Evolutionary conservation across 768 basidiomycete genomes (phyloP).

Genomic region (Leccinum rimulosum): DNA sequence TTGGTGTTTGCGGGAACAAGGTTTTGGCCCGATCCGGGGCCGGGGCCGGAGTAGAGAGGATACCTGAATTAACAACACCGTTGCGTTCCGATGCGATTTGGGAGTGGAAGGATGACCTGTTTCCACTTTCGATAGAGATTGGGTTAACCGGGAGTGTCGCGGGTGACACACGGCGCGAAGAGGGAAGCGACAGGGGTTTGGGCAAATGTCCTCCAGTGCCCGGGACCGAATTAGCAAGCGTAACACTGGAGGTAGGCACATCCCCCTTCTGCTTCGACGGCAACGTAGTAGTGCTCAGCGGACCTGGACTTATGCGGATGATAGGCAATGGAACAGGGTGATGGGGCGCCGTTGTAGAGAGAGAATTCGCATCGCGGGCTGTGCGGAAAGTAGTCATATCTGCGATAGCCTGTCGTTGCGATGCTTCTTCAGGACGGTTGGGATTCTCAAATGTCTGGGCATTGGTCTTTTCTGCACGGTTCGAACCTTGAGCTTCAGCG

Average conservation of each 20-base stretch:
- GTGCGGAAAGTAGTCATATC: slow-evolving; percentile 30
- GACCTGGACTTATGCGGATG: not conserved
- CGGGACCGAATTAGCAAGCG: slow-evolving; percentile 7
- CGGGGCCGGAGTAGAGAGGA: not conserved
- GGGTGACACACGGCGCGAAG: not conserved
- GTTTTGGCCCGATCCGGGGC: slow-evolving; percentile 10
- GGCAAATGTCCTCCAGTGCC: slow-evolving; percentile 1
- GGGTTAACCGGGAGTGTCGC: slow-evolving; percentile 8
- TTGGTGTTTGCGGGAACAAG: slow-evolving; percentile 18
- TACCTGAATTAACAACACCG: not conserved
- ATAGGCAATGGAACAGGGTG: not conserved
- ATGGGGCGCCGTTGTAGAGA: not conserved
- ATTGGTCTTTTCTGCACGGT: not conserved
- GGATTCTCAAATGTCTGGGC: slow-evolving; percentile 2
- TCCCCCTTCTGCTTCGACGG: slow-evolving; percentile 5
- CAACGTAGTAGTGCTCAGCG: not conserved
- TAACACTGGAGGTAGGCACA: slow-evolving; percentile 17
- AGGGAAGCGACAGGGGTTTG: slow-evolving; percentile 1
- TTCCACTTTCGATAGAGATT: slow-evolving; percentile 12
- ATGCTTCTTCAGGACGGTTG: not conserved
- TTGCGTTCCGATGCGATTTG: slow-evolving; percentile 17
- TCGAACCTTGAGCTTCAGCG: slow-evolving; percentile 2
- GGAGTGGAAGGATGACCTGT: slow-evolving; percentile 7
- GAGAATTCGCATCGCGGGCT: slow-evolving; percentile 8
- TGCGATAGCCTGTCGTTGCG: slow-evolving; percentile 21